These are phyloP conservation scores for Tricholoma sp. DNA, from an alignment of 768 basidiomycete species.

Conservation along the genomic window DNA sequence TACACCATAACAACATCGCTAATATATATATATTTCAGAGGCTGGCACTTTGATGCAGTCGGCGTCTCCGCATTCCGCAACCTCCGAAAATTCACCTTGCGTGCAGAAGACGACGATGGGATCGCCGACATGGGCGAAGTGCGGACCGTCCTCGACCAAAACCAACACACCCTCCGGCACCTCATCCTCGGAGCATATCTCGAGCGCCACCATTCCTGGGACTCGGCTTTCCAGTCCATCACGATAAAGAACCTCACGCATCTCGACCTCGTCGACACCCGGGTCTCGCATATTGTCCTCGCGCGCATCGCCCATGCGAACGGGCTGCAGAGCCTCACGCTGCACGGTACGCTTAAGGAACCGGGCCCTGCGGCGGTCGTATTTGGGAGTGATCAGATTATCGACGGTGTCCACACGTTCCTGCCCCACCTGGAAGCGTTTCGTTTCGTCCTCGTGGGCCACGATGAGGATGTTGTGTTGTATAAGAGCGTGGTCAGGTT, in stretches of 20 bases:
- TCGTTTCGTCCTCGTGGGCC: constrained; percentile 59
- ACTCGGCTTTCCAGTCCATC: constrained; percentile 54
- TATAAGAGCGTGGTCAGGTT: constrained; percentile 54
- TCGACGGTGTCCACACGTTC: constrained; percentile 53
- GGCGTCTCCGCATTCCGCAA: constrained; percentile 59
- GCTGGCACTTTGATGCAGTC: constrained; percentile 71
- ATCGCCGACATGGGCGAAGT: constrained; percentile 69
- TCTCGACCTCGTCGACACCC: constrained; percentile 65
- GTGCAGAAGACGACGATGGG: constrained; percentile 68
- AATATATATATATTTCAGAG: constrained; percentile 35
- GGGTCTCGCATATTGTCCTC: constrained; percentile 59
- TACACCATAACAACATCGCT: neutral
- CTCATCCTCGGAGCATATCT: constrained; percentile 69
- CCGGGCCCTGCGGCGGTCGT: constrained; percentile 52
- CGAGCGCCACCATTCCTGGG: constrained; percentile 60
- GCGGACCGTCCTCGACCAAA: constrained; percentile 56
- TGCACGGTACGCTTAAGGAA: constrained; percentile 64
- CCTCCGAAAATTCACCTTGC: constrained; percentile 59
- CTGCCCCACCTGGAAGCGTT: constrained; percentile 59
- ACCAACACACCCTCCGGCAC: constrained; percentile 50
- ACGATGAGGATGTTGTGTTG: constrained; percentile 48
- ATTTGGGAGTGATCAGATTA: constrained; percentile 57
- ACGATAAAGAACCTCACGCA: constrained; percentile 65
- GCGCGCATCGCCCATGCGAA: constrained; percentile 59
- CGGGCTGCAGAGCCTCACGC: constrained; percentile 54